Percentiles rank a stretch among this genome's conserved stretches.
These are phyloP conservation scores for Citrus hindsii DNA, from an alignment of 345 rosid species.

Conservation along the genomic window DNA sequence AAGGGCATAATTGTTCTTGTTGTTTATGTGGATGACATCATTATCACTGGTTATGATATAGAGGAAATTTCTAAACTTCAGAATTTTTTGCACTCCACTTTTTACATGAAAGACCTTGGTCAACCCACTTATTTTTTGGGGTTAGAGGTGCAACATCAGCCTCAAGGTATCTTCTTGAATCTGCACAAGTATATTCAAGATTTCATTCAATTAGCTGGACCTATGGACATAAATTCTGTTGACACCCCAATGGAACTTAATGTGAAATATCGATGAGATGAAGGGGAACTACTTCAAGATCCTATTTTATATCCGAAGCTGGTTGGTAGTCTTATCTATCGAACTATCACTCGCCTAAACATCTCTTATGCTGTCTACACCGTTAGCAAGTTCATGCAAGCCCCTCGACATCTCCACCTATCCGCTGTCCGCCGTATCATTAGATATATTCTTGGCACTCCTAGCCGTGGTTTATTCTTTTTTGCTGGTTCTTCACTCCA, in stretches of 20 bases:
- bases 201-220: not conserved
- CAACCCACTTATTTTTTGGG: not conserved
- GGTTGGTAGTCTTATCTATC: not conserved
- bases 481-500: not conserved
- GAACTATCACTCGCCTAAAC: not conserved
- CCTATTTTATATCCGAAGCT: not conserved
- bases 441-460: not conserved
- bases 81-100: no score
- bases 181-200: not conserved
- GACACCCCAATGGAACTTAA: not conserved
- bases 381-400: constrained; percentile 1
- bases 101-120: no score
- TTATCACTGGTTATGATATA: not conserved
- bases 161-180: not conserved
- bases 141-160: not conserved
- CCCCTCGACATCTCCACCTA: not conserved
- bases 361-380: not conserved
- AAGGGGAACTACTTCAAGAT: not conserved
- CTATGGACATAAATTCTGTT: not conserved
- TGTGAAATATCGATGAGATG: not conserved
- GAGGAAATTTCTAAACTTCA: no score
- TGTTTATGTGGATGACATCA: constrained; percentile 5
- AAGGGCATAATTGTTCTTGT: not conserved
- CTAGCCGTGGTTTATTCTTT: not conserved
- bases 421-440: not conserved